phyloP scores from a whole-genome alignment of 1,139 yeast species.

The Fermentozyma sake region DNA sequence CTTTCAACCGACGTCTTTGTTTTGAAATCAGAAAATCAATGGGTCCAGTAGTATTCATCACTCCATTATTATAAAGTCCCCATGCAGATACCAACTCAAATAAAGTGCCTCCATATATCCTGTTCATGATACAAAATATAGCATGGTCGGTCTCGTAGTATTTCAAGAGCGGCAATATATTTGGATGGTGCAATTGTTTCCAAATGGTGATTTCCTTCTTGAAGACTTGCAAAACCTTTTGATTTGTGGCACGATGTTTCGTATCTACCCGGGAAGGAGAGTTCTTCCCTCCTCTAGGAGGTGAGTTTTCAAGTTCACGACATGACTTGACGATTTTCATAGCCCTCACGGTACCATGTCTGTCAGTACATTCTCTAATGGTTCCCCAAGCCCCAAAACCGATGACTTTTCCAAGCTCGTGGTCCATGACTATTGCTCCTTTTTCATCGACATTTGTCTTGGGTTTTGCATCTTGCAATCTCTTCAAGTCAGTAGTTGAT shows the following conservation, averaged over 20 bases:
- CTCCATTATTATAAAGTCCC: slow-evolving; percentile 45
- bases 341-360: slow-evolving; percentile 52
- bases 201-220: slow-evolving; percentile 72
- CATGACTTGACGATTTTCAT: slow-evolving; percentile 68
- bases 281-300: slow-evolving; percentile 8
- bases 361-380: slow-evolving; percentile 63
- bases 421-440: slow-evolving; percentile 57
- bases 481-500: slow-evolving; percentile 36
- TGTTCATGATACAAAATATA: slow-evolving; percentile 68
- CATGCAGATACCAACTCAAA: slow-evolving; percentile 69
- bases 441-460: slow-evolving; percentile 50
- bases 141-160: slow-evolving; percentile 59
- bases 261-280: slow-evolving; percentile 7
- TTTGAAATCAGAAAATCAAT: slow-evolving; percentile 25
- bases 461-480: slow-evolving; percentile 19
- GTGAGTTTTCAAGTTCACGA: slow-evolving; percentile 26
- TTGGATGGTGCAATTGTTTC: slow-evolving; percentile 61
- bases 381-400: slow-evolving; percentile 94
- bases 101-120: slow-evolving; percentile 76
- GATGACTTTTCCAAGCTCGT: slow-evolving; percentile 68
- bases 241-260: slow-evolving; percentile 14
- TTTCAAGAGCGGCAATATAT: slow-evolving; percentile 58
- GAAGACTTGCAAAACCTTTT: slow-evolving; percentile 46
- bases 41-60: slow-evolving; percentile 25
- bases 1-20: slow-evolving; percentile 21